phyloP scores from a whole-genome alignment of 345 rosid species.

The Linum lewisii region DNA sequence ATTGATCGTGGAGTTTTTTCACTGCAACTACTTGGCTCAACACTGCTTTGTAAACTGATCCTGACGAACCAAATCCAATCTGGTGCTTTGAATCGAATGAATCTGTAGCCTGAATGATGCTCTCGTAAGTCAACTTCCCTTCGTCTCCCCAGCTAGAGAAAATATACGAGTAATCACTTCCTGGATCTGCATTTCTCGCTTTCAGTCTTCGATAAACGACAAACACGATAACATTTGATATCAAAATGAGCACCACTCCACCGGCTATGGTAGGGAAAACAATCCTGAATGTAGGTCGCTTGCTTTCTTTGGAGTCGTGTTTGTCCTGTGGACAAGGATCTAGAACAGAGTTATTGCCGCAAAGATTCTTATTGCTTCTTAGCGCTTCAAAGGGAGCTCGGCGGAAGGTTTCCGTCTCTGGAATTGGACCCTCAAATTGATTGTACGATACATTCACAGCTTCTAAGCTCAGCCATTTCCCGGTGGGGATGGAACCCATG shows the following conservation, averaged over 20 bases:
- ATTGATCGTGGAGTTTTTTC: conserved; percentile 8
- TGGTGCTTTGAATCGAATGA: conserved; percentile 4
- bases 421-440: conserved; percentile 10
- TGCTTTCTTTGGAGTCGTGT: not conserved
- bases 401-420: conserved; percentile 9
- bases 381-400: conserved; percentile 11
- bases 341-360: conserved; percentile 14
- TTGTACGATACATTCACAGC: conserved; percentile 15
- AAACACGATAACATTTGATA: not conserved
- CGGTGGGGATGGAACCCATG: conserved; percentile 6
- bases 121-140: not conserved
- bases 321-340: not conserved
- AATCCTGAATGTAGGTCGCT: not conserved
- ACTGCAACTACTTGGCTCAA: conserved; percentile 6
- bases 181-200: not conserved
- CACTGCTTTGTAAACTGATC: conserved; percentile 6
- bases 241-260: not conserved
- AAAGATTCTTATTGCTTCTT: conserved; percentile 6
- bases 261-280: not conserved
- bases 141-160: conserved; percentile 4
- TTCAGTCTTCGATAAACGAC: not conserved
- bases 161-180: not conserved
- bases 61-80: conserved; percentile 9
- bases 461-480: conserved; percentile 1
- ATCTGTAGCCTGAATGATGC: conserved; percentile 8